phyloP scores from a whole-genome alignment of 2,329 filamentous ascomycete genomes.

The Capronia americana region DNA sequence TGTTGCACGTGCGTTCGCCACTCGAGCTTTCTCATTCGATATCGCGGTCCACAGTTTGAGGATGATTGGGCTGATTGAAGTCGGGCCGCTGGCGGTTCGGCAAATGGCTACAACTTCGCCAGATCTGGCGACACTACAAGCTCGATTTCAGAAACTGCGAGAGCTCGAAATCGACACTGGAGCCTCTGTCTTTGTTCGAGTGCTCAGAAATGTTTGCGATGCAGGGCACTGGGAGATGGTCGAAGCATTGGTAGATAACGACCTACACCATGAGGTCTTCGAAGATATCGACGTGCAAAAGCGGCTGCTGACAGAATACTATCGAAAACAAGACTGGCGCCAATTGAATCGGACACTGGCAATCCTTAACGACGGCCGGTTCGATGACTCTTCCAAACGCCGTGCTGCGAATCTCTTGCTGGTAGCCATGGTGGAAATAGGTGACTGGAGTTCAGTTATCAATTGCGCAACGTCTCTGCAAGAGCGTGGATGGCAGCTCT shows the following conservation, averaged over 20 bases:
- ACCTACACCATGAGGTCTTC: conserved; percentile 69
- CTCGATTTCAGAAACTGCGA: conserved; percentile 67
- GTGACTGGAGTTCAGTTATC: conserved; percentile 45
- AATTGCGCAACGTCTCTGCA: conserved; percentile 17
- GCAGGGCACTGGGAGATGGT: conserved; percentile 62
- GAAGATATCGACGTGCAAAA: conserved; percentile 63
- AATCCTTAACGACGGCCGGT: conserved; percentile 51
- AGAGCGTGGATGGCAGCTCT: conserved; percentile 12
- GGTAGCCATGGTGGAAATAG: conserved; percentile 41
- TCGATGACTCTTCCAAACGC: conserved; percentile 43
- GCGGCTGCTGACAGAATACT: conserved; percentile 59
- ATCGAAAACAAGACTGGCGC: conserved; percentile 57
- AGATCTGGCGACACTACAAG: conserved; percentile 61
- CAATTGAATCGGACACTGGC: conserved; percentile 63
- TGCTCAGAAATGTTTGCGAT: conserved; percentile 69
- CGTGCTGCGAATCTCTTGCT: conserved; percentile 49
- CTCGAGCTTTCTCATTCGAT: conserved; percentile 73
- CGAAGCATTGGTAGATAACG: conserved; percentile 60
- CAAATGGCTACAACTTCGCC: conserved; percentile 74
- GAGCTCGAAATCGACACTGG: conserved; percentile 68
- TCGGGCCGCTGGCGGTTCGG: conserved; percentile 78
- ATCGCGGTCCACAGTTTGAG: conserved; percentile 72
- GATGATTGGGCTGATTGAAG: conserved; percentile 71
- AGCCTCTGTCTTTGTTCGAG: conserved; percentile 67
- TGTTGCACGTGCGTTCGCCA: conserved; percentile 82